Base-by-base conservation (phyloP, 495 filamentous ascomycete genomes). In the Physcia stellaris region DNA sequence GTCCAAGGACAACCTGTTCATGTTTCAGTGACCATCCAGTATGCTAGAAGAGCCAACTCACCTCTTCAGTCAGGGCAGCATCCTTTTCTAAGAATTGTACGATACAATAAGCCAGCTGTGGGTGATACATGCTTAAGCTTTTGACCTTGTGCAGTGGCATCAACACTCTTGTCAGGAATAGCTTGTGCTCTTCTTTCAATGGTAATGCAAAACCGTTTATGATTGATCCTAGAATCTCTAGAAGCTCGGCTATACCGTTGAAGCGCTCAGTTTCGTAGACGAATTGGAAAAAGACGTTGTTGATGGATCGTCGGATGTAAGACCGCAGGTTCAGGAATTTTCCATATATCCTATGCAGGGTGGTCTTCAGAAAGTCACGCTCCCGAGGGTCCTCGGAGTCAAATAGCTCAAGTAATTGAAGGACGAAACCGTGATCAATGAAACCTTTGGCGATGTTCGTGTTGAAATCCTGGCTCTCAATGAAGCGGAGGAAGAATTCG, bases 211-310 rank as follows among this genome's bases (percentile, higher is more conserved):
- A 99, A 9, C 90, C 90, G 52, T 99, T 99, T 73, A 99, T 99
- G 46, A 99, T 99, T 37, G 90, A 96, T 27, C 90, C 90, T 19
- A 99, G 64, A 48, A 99, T 99, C 52, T 99, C 90, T 31, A 99
- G 66, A 31, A 99, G 67, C 57, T 99, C 90, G 4, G 90, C 90
- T 44, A 99, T 94, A 12, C 90, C 90, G 54, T 99, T 99, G 64
- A 96, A 96, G 35, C 90, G 73, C 59, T 99, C 90, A 0, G 90
- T 99, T 62, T 99, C 90, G 53, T 99, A 99, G 42, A 81, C 83
- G 59, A 99, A 99, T 55, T 99, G 90, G 72, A 99, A 99, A 68
- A 99, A 99, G 50, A 99, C 90, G 54, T 99, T 96, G 69, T 99
- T 96, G 66, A 99, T 99, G 27, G 92, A 96, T 48, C 90, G 79